These are phyloP conservation scores for Rubia occidens DNA, from an alignment of 305 asterid species.

Conservation along the genomic window DNA sequence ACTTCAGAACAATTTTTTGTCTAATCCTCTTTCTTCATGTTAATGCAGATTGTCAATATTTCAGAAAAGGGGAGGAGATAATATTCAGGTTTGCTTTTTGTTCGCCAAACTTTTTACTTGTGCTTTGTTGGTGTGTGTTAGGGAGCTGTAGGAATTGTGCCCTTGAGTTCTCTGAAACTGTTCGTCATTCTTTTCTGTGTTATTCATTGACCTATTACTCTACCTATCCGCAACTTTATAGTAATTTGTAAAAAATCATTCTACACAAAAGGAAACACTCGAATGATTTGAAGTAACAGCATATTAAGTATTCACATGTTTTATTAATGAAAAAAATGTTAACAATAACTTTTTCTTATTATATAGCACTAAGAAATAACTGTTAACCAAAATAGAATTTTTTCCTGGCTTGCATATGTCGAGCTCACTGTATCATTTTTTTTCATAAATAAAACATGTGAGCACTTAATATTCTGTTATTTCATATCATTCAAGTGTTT, in stretches of 20 bases:
- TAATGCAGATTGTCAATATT: constrained; percentile 68
- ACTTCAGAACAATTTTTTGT: background rate
- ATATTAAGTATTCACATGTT: no score
- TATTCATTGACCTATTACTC: background rate
- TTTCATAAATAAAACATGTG: no score
- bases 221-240: background rate
- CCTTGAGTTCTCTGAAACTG: background rate
- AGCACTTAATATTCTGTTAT: no score
- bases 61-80: constrained; percentile 96
- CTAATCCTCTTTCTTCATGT: constrained; percentile 18
- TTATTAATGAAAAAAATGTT: no score
- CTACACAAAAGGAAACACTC: background rate
- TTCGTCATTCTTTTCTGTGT: background rate
- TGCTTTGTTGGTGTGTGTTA: background rate
- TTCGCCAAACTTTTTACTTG: no score
- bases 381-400: no score
- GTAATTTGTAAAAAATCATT: background rate
- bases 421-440: no score
- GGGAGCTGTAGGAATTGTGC: background rate
- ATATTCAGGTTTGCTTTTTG: constrained; percentile 55
- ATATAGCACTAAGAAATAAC: no score
- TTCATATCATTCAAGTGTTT: background rate
- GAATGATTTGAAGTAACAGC: no score
- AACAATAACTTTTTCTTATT: no score
- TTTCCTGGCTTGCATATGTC: no score